Base-by-base conservation (phyloP, 2,329 filamentous ascomycete species). In the Furcasterigmium sp. region DNA sequence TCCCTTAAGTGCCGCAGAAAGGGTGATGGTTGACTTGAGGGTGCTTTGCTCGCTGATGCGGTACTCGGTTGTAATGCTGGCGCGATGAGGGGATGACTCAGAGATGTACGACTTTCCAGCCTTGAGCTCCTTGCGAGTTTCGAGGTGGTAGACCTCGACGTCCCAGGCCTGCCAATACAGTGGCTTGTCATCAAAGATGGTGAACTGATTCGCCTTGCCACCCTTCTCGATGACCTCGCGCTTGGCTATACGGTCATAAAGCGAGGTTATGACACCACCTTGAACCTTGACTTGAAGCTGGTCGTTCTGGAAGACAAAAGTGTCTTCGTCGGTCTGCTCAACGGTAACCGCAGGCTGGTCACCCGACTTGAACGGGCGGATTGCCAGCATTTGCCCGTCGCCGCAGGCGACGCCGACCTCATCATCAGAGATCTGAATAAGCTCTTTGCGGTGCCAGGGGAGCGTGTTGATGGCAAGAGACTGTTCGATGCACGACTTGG, bases 151-250 rank as follows among this genome's bases (percentile, higher is more conserved):
- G 21, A 97, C 91, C 64, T 98, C 93, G 6, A 97, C 91, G 62
- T 98, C 91, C 91, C 91, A 95, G 3, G 90, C 91, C 66, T 96
- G 88, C 91, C 90, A 97, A 70, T 94, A 95, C 19, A 96, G 76
- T 18, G 91, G 91, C 67, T 97, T 96, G 67, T 98, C 93, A 58
- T 98, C 93, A 56, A 94, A 97, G 19, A 97, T 82, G 51, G 97
- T 91, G 40, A 93, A 80, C 59, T 96, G 90, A 53, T 95, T 95
- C 19, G 85, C 91, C 61, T 91, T 91, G 19, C 78, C 77, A 29
- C 78, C 81, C 52, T 77, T 68, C 3, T 87, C 76, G 39, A 98
- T 78, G 17, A 95, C 67, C 61, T 98, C 90, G 41, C 91, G 83
- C 20, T 85, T 73, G 9, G 79, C 81, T 36, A 73, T 64, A 32